Base-by-base conservation (phyloP, 148 eudicot genomes). In the Oxyria digyna region DNA sequence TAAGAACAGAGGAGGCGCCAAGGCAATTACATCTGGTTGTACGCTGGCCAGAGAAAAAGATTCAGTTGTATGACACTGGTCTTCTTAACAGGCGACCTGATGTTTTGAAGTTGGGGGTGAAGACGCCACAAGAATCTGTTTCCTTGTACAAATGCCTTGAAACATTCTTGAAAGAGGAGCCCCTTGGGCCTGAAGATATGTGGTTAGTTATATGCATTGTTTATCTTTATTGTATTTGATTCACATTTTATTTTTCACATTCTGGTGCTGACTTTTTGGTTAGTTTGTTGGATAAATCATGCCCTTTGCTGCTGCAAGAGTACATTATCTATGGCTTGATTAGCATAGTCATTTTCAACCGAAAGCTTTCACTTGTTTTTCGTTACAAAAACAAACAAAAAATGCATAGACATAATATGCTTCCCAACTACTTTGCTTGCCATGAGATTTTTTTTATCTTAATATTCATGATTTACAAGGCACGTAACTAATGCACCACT, bases 141-240 rank as follows among this genome's bases (percentile, higher is more conserved):
- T 76, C 98, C 37, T 77, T 93, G 62, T 75, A 84, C 79, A 81
- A 77, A 71, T 89, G 98, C 77, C 85, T 93, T 71, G 91, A 93
- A 74, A 89, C 87, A 42, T 89, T 87, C 73, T 69, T 86, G 79
- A 89, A 87, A 81, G 98, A 89, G 81, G 98, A 93, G 78, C 96
- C 96, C 70, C 86, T 89, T 68, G 98, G 89, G 72, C 94, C 89
- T 14, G 89, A 89, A 43, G 91, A 87, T 76, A 93, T 93, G 98
- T 93, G 98, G 98, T 93, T 49, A 86, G 95, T 87, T 69, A 85
- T 69, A 76, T 79, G 81, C 57, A 50, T 50, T 50, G 17, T 31
- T 59, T 11, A 17, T 27, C 18, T 33, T 59, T 59, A 20, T 59
- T 14, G 20, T 59, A 59, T 18, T 59, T 23, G 23, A 52, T 52